These are phyloP conservation scores for Pichia sp. DNA, from an alignment of 1,139 yeast genomes.

Conservation along the genomic window DNA sequence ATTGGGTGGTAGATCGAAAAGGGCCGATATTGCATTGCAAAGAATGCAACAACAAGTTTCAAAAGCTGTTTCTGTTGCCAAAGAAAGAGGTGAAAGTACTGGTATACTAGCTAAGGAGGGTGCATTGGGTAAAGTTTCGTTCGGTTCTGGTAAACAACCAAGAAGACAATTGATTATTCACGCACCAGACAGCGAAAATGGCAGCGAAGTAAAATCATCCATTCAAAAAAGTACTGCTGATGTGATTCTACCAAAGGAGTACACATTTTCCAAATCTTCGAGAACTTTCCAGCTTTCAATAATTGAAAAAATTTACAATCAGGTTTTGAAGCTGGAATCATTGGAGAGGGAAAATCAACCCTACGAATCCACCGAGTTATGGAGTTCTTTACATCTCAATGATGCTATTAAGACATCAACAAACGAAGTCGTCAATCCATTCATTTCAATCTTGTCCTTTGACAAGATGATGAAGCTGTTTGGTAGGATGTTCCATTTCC, in stretches of 20 bases:
- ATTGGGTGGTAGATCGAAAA: slow-evolving; percentile 78
- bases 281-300: slow-evolving; percentile 41
- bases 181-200: slow-evolving; percentile 27
- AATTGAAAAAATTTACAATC: slow-evolving; percentile 76
- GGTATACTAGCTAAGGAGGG: slow-evolving; percentile 67
- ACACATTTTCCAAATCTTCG: slow-evolving; percentile 31
- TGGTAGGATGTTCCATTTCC: slow-evolving; percentile 83
- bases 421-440: slow-evolving; percentile 66
- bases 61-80: slow-evolving; percentile 92
- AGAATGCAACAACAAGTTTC: slow-evolving; percentile 99
- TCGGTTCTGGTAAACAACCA: slow-evolving; percentile 81
- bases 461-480: slow-evolving; percentile 87
- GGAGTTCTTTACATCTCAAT: slow-evolving; percentile 74
- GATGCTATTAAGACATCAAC: slow-evolving; percentile 41
- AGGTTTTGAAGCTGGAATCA: slow-evolving; percentile 78
- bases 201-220: not conserved
- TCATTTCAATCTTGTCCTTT: slow-evolving; percentile 76
- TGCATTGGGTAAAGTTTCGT: slow-evolving; percentile 83
- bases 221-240: slow-evolving; percentile 3
- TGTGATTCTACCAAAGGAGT: slow-evolving; percentile 30
- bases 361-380: slow-evolving; percentile 55
- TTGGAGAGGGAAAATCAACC: slow-evolving; percentile 64
- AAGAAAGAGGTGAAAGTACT: slow-evolving; percentile 76
- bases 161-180: slow-evolving; percentile 77
- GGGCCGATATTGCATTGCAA: slow-evolving; percentile 93